phyloP scores from a whole-genome alignment of 495 filamentous ascomycete genomes.

The Talaromyces trachyspermus region DNA sequence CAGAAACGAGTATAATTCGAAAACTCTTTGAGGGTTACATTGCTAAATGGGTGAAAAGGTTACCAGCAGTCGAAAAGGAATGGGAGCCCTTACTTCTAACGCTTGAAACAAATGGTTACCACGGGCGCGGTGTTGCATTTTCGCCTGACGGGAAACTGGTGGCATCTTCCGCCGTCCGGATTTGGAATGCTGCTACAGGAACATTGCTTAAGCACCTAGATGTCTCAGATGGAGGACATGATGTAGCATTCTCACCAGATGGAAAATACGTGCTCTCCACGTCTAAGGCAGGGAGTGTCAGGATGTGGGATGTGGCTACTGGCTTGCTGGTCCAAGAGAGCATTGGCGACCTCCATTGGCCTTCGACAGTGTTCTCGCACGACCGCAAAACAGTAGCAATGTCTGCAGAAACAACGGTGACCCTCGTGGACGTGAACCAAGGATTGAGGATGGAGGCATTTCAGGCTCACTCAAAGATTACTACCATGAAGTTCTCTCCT shows the following conservation, averaged over 20 bases:
- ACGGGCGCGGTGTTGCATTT: slow-evolving; percentile 8
- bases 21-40: slow-evolving; percentile 8
- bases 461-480: neutral
- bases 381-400: too few relatives aligned
- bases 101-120: slow-evolving; percentile 10
- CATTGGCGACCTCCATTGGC: too few relatives aligned
- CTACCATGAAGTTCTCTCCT: slow-evolving; percentile 10
- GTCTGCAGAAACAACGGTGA: neutral
- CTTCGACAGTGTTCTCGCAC: too few relatives aligned
- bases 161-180: slow-evolving; percentile 10
- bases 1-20: slow-evolving; percentile 16
- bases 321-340: too few relatives aligned
- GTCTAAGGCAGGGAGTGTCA: too few relatives aligned
- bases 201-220: slow-evolving; percentile 9
- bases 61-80: slow-evolving; percentile 6
- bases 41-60: slow-evolving; percentile 9
- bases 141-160: slow-evolving; percentile 15
- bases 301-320: too few relatives aligned
- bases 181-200: slow-evolving; percentile 15
- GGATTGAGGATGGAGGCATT: neutral
- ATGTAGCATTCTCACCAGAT: neutral
- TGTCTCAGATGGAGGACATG: neutral
- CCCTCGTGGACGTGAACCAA: too few relatives aligned
- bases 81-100: slow-evolving; percentile 14
- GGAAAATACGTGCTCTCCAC: neutral